Evolutionary conservation across 1,139 yeast species (phyloP).

Genomic region (Kurtzmaniella natalensis): DNA sequence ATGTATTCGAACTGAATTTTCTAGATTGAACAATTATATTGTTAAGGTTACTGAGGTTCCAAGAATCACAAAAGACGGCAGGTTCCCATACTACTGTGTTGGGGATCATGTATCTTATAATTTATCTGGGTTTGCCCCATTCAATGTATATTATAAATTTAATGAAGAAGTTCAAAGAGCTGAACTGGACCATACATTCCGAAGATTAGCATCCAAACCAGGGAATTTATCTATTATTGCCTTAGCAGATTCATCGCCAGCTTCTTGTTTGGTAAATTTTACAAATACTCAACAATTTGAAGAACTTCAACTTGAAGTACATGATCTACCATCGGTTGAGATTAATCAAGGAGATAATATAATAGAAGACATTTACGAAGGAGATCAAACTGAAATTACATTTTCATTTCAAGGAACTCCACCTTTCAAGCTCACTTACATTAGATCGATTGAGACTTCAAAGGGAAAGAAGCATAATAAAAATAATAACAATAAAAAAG

Average conservation of each 20-base stretch:
- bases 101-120: slow-evolving; percentile 84
- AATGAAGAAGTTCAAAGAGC: slow-evolving; percentile 60
- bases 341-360: slow-evolving; percentile 72
- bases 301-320: slow-evolving; percentile 52
- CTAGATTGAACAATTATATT: slow-evolving; percentile 29
- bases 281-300: slow-evolving; percentile 33
- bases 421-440: slow-evolving; percentile 61
- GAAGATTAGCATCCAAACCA: slow-evolving; percentile 75
- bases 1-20: slow-evolving; percentile 48
- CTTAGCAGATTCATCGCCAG: slow-evolving; percentile 69
- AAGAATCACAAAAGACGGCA: slow-evolving; percentile 36
- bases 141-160: slow-evolving; percentile 68
- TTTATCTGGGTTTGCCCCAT: slow-evolving; percentile 77
- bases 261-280: slow-evolving; percentile 63
- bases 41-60: slow-evolving; percentile 77
- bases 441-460: slow-evolving; percentile 46
- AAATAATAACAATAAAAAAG: too few relatives aligned
- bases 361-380: slow-evolving; percentile 83
- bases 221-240: slow-evolving; percentile 70
- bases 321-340: slow-evolving; percentile 88
- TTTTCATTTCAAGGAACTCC: slow-evolving; percentile 69
- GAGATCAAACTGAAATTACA: slow-evolving; percentile 71
- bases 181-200: slow-evolving; percentile 49
- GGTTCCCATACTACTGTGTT: slow-evolving; percentile 69
- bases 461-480: slow-evolving; percentile 22